A percentile compares a stretch with the other conserved stretches of the same genome.
These are phyloP conservation scores for Takashimella tepidaria DNA, from an alignment of 1,284 basidiomycete species.

Conservation along the genomic window DNA sequence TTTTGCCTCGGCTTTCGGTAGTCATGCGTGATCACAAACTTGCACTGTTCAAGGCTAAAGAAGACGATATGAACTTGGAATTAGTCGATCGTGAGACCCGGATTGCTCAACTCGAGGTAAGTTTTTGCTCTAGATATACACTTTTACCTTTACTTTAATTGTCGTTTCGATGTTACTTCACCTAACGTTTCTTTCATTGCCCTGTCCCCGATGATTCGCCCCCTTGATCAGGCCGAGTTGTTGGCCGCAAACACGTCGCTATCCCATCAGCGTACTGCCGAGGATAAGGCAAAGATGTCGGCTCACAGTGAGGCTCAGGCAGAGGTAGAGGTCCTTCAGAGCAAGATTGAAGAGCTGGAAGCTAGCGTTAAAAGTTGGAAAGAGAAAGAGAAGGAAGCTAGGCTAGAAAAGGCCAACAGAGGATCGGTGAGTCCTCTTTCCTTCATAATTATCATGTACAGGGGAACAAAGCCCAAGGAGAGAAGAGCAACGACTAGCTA, in stretches of 20 bases:
- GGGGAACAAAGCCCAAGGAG: neutral
- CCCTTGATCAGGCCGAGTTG: slow-evolving; percentile 15
- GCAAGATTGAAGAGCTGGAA: slow-evolving; percentile 24
- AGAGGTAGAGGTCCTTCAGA: slow-evolving; percentile 19
- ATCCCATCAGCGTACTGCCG: slow-evolving; percentile 24
- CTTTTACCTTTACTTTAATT: slow-evolving; percentile 1
- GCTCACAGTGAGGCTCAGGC: slow-evolving; percentile 9
- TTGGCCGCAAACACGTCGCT: slow-evolving; percentile 28
- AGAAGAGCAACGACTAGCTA: slow-evolving; percentile 1
- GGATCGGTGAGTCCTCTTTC: slow-evolving; percentile 20
- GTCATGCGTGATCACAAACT: slow-evolving; percentile 42
- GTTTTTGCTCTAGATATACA: neutral
- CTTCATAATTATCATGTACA: no score
- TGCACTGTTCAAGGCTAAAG: slow-evolving; percentile 29
- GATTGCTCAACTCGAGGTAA: slow-evolving; percentile 33
- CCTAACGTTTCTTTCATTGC: neutral
- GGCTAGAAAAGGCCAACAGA: slow-evolving; percentile 27
- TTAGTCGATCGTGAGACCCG: slow-evolving; percentile 26
- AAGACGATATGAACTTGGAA: slow-evolving; percentile 26
- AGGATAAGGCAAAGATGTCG: slow-evolving; percentile 15
- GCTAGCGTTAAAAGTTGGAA: slow-evolving; percentile 18
- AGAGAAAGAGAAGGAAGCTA: slow-evolving; percentile 26
- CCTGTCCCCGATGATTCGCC: no score
- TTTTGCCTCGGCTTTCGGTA: neutral
- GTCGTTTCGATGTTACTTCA: neutral